A percentile compares a stretch with the other conserved stretches of the same genome.
Evolutionary conservation across 2,329 filamentous ascomycete genomes (phyloP).

Genomic region (Cladosporium cucumerinum): DNA sequence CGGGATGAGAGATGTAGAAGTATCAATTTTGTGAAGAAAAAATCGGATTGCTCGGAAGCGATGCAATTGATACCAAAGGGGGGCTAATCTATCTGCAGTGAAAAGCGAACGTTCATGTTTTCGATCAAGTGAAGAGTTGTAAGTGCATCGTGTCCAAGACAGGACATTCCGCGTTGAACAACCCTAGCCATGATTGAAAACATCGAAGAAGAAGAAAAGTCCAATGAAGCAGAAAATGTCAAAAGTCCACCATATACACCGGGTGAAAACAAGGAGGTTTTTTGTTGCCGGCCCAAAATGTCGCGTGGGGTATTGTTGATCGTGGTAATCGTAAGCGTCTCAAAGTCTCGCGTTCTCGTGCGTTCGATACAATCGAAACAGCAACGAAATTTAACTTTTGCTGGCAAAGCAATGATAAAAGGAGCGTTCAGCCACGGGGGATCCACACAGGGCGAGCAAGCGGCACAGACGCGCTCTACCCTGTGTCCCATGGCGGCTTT

Average conservation of each 20-base stretch:
- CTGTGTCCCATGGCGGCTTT: background rate
- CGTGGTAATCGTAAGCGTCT: slow-evolving; percentile 11
- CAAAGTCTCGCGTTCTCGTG: background rate
- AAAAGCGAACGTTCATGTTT: background rate
- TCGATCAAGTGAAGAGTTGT: background rate
- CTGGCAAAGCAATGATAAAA: slow-evolving; percentile 8
- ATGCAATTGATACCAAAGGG: background rate
- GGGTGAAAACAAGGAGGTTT: background rate
- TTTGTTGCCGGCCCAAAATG: slow-evolving; percentile 3
- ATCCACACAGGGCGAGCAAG: background rate
- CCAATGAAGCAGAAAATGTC: background rate
- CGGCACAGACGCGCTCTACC: slow-evolving; percentile 16
- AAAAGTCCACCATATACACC: slow-evolving; percentile 5
- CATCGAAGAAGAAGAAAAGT: background rate
- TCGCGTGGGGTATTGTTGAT: slow-evolving; percentile 8
- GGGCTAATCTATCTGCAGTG: background rate
- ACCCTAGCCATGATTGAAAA: background rate
- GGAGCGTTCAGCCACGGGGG: slow-evolving; percentile 2
- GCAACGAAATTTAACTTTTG: background rate
- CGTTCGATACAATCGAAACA: background rate
- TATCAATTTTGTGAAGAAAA: background rate
- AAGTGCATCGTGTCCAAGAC: background rate
- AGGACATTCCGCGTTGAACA: background rate
- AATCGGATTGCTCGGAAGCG: background rate
- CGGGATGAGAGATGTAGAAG: background rate